These are phyloP conservation scores for Sugiyamaella novakii DNA, from an alignment of 1,139 yeast genomes.

Conservation along the genomic window DNA sequence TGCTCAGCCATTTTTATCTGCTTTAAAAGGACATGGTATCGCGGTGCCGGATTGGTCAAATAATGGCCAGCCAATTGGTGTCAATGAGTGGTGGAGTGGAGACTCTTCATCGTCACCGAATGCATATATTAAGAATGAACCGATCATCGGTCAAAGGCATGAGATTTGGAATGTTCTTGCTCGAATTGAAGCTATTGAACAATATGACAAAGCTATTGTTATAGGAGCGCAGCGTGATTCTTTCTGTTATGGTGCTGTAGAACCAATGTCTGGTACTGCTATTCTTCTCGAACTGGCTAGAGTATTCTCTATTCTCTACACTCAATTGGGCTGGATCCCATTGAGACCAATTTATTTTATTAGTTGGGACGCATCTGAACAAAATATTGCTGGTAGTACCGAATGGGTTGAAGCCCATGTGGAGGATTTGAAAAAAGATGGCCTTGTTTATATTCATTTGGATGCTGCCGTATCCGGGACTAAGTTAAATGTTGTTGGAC, in stretches of 20 bases:
- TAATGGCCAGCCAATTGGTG: conserved; percentile 29
- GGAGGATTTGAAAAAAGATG: conserved; percentile 58
- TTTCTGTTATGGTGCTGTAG: conserved; percentile 70
- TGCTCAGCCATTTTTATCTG: conserved; percentile 53
- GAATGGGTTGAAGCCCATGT: conserved; percentile 70
- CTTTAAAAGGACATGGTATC: conserved; percentile 53
- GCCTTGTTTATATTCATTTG: conserved; percentile 74
- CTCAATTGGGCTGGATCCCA: conserved; percentile 78
- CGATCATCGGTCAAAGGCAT: conserved; percentile 61
- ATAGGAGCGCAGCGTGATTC: conserved; percentile 88
- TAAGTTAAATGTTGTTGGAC: conserved; percentile 56
- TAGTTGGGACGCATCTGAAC: conserved; percentile 84
- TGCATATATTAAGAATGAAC: conserved; percentile 48
- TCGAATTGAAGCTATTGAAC: conserved; percentile 78
- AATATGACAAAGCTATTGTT: conserved; percentile 68
- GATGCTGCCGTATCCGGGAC: conserved; percentile 73
- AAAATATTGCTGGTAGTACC: conserved; percentile 81
- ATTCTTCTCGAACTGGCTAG: conserved; percentile 71
- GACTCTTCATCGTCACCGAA: conserved; percentile 42
- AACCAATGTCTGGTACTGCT: conserved; percentile 76
- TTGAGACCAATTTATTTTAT: conserved; percentile 78
- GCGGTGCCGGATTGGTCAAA: conserved; percentile 45
- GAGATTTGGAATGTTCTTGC: conserved; percentile 80
- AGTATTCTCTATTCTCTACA: conserved; percentile 65
- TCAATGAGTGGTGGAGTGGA: conserved; percentile 49